phyloP scores from a whole-genome alignment of 306 rosid species.

The Lupinus albus region DNA sequence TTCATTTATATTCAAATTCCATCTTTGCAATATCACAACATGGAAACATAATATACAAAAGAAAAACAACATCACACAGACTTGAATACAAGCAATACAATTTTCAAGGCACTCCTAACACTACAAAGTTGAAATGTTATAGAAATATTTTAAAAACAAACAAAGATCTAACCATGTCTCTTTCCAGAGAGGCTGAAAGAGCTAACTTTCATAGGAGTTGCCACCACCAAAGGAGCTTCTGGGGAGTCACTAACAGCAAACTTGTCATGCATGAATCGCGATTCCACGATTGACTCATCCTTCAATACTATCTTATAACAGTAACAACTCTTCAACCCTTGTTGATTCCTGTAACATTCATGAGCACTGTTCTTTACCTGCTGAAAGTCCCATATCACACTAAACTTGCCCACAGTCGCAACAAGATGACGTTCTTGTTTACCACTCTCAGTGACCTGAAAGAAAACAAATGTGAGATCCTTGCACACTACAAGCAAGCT shows the following conservation, averaged over 20 bases:
- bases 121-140: background rate
- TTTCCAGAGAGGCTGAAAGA: constrained; percentile 83
- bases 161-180: constrained; percentile 45
- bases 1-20: too few species aligned
- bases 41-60: constrained; percentile 36
- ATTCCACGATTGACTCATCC: constrained; percentile 86
- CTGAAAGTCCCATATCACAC: constrained; percentile 99
- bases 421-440: constrained; percentile 95
- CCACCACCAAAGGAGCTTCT: constrained; percentile 90
- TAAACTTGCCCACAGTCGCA: constrained; percentile 91
- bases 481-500: constrained; percentile 6
- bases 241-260: constrained; percentile 78
- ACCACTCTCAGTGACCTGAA: constrained; percentile 90
- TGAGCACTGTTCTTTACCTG: constrained; percentile 86
- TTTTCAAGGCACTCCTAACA: constrained; percentile 26
- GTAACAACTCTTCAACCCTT: constrained; percentile 97
- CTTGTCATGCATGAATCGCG: constrained; percentile 93
- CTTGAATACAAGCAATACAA: constrained; percentile 22
- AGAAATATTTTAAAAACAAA: background rate
- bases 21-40: constrained; percentile 26
- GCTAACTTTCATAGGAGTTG: constrained; percentile 95
- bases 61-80: constrained; percentile 24
- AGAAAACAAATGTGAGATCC: constrained; percentile 18
- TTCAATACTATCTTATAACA: constrained; percentile 85
- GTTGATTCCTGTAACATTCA: constrained; percentile 78